Evolutionary conservation across 345 rosid genomes (phyloP), one percentile per base, ranked within the genome.

Genomic region (Populus davidiana): DNA sequence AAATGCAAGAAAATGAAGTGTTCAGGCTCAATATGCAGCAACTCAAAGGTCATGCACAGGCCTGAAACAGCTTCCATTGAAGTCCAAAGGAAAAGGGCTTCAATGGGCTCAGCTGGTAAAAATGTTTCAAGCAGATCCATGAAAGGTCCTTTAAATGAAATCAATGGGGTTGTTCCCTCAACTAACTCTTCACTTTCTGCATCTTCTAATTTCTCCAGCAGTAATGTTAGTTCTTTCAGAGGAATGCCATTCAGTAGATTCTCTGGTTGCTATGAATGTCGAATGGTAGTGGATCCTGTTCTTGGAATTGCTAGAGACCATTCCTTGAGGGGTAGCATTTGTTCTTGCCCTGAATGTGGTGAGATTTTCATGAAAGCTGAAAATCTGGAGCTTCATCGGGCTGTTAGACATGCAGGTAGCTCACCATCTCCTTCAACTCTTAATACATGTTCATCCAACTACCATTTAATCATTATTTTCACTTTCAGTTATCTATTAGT

Each of bases 271-370:
- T 92, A 89, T 68, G 97, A 92, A 82, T 92, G 94, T 77, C 82
- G 92, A 75, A 86, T 88, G 93, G 94, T 89, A 71, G 88, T 90
- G n/a, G 94, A 92, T 73, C 97, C 97, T 72, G 84, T 87, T 80
- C 87, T 88, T 71, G 92, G 89, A 23, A 61, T 86, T 41, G 59
- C 84, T 47, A 86, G 89, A 83, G 91, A 88, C 68, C 90, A 89
- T 78, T 88, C 93, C 23, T 78, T 87, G 56, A 84, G 93, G 35
- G 79, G 83, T 16, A 87, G 85, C 83, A 86, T 89, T 44, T 88
- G 86, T 67, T 79, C 92, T 65, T 92, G 94, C 23, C 88, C 93
- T 75, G 87, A 88, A 33, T 92, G 97, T 66, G 93, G 93, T 39
- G 91, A 90, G 79, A 89, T 89, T 23, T 90, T 89, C 88, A 85